A percentile compares a stretch with the other conserved stretches of the same genome.
These are phyloP conservation scores for Hemisphaericaspora subhashii DNA, from an alignment of 1,139 yeast genomes.

Conservation along the genomic window DNA sequence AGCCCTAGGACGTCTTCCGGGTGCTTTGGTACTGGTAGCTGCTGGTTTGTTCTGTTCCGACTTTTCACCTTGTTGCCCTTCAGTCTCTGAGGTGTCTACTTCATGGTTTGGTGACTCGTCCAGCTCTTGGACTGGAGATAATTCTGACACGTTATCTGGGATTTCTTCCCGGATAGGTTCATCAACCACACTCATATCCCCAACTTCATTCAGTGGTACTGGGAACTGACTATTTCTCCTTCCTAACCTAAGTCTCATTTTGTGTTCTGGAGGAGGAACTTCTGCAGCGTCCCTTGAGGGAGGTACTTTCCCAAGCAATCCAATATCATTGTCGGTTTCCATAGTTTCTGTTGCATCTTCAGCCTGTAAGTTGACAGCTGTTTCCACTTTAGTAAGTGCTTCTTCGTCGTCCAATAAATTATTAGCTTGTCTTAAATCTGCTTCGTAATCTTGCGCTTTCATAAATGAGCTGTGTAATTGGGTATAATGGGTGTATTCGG, in stretches of 20 bases:
- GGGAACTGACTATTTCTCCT: constrained; percentile 5
- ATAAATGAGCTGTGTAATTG: constrained; percentile 57
- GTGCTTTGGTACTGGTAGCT: background rate
- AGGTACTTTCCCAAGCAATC: constrained; percentile 42
- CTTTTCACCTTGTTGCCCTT: constrained; percentile 8
- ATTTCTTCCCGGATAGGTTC: background rate
- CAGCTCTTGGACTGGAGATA: background rate
- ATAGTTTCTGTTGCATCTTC: constrained; percentile 13
- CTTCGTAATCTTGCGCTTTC: constrained; percentile 47
- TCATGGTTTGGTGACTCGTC: constrained; percentile 8
- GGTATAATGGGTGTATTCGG: constrained; percentile 74
- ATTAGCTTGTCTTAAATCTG: constrained; percentile 19
- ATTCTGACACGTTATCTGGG: too few relatives aligned
- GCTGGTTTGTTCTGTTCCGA: constrained; percentile 7
- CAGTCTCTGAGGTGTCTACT: constrained; percentile 9
- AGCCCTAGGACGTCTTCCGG: constrained; percentile 27
- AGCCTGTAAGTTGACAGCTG: constrained; percentile 24
- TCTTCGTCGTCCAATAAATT: constrained; percentile 13
- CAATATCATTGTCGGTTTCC: constrained; percentile 28
- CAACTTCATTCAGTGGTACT: background rate
- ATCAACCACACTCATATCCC: background rate
- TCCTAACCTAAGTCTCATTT: constrained; percentile 11
- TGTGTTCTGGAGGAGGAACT: constrained; percentile 10
- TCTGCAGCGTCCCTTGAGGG: constrained; percentile 18
- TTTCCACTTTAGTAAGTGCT: constrained; percentile 5